Base-by-base conservation (phyloP, 2,329 filamentous ascomycete genomes). In the Aquanectria penicillioides region DNA sequence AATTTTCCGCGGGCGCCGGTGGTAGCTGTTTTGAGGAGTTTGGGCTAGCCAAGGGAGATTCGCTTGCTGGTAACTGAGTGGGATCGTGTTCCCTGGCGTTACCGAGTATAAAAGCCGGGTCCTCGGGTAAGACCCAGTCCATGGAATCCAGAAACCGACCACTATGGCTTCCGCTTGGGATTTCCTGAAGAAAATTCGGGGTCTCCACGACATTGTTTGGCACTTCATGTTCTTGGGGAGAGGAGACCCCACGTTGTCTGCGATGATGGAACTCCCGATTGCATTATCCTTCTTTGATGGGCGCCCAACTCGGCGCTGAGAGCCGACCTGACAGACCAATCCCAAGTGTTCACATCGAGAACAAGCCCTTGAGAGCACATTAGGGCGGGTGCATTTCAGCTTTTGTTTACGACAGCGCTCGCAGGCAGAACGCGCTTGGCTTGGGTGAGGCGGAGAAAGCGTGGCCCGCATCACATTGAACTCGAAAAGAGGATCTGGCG, bases 371-470 rank as follows among this genome's bases (percentile, higher is more conserved):
- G 43, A 40, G 12, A 48, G 20, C 6, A 52, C 13, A n/a, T 59
- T 31, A 20, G 62, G 62, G 29, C 64, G 65, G 5, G 55, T 61
- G 50, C 67, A 71, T 22, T 60, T 62, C 20, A 71, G 59, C 54
- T 70, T 71, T 36, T 68, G 64, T 20, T 59, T 50, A n/a, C 66
- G 69, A 44, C 67, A 70, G 28, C 66, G 53, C 57, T 71, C 66
- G 36, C 69, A 71, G 20, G 66, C 64, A 5, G 63, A 66, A 13
- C 67, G 64, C 23, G 63, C 63, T 37, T 71, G 67, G 31, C 61
- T 67, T 4, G 67, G 67, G 29, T 70, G 66, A 12, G 26, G 17
- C 15, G 23, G 17, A 10, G 17, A 13, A 9, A 31, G 17, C 41
- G 33, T 46, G 5, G 11, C 17, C 22, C 7, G 9, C 18, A 3